Percentiles rank a stretch among this genome's conserved stretches.
phyloP scores from a whole-genome alignment of 2,329 filamentous ascomycete species.

The Trichoderma breve region DNA sequence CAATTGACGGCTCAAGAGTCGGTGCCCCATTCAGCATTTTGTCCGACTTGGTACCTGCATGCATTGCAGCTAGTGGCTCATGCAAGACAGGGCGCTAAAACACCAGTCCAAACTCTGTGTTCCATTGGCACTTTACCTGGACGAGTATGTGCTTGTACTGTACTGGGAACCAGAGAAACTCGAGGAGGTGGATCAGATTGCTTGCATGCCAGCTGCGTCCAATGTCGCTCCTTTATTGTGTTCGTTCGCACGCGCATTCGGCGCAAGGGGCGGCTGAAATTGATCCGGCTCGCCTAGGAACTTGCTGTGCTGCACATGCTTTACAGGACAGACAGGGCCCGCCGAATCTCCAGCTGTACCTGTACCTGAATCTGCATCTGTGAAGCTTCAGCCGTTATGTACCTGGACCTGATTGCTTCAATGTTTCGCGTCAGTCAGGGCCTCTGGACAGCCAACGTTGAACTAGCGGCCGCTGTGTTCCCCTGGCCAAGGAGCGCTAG shows the following conservation, averaged over 20 bases:
- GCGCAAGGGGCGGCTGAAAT: slow-evolving; percentile 4
- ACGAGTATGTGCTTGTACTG: neutral
- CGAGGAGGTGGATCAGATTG: neutral
- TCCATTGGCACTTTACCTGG: neutral
- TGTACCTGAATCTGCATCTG: neutral
- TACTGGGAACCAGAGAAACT: neutral
- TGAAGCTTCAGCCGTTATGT: neutral
- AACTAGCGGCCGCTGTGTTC: slow-evolving; percentile 2
- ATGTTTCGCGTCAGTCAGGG: slow-evolving; percentile 8
- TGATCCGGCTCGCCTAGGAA: neutral
- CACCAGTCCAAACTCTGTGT: neutral
- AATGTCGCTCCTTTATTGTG: neutral
- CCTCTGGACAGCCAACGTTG: neutral
- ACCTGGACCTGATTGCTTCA: neutral
- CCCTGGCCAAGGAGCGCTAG: slow-evolving; percentile 9
- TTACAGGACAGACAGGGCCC: neutral
- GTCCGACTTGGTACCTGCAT: neutral
- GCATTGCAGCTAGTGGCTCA: slow-evolving; percentile 2
- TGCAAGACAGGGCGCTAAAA: slow-evolving; percentile 12
- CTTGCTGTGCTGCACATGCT: no score
- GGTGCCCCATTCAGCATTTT: neutral
- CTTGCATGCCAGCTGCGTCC: neutral
- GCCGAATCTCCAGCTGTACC: neutral
- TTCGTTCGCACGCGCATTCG: neutral
- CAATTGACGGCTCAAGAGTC: neutral